Base-by-base conservation (phyloP, 371 early-diverging fungal genomes). In the Haplosporangium sp. region DNA sequence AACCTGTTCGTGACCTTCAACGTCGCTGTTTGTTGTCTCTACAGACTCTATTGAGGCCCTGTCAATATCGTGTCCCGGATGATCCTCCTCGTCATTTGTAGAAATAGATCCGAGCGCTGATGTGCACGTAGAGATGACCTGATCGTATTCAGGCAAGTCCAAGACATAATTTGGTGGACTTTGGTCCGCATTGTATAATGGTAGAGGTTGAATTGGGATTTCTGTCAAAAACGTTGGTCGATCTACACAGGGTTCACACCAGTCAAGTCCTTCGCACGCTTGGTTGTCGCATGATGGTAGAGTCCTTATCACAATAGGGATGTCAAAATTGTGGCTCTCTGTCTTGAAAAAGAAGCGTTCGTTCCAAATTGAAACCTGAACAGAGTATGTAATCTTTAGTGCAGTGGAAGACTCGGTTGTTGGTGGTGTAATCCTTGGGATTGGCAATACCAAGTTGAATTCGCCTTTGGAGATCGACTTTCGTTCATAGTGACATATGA, bases 331-430 rank as follows among this genome's bases (percentile, higher is more conserved):
- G 44, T 79, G 81, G 40, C 81, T 79, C 61, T 79, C 81, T 1
- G 81, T 79, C 59, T 79, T 79, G 63, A 79, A 74, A 50, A 79
- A 79, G 66, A 79, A 79, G 19, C 81, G 74, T 37, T 79, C 81
- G 40, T 79, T 79, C 81, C 81, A 79, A 50, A 79, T 79, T 40
- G 81, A 79, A 35, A 79, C 81, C 50, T 79, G 81, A 5, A 79
- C 81, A 13, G 81, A 79, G 19, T 79, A 79, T n/a, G 81, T 79
- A 40, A 79, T 79, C 69, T 79, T 79, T 20, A 79, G 65, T 11
- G 81, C 81, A 44, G 65, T 69, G 17, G 74, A 79, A 5, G 74
- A 79, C 11, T 79, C 81, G 1, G 72, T 79, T 0, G 81, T 79
- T 2, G 81, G 81, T 15, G 81, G 81, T 3, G 81, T 79, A 38